These are phyloP conservation scores for Glonium stellatum DNA, from an alignment of 495 filamentous ascomycete genomes.

Conservation along the genomic window DNA sequence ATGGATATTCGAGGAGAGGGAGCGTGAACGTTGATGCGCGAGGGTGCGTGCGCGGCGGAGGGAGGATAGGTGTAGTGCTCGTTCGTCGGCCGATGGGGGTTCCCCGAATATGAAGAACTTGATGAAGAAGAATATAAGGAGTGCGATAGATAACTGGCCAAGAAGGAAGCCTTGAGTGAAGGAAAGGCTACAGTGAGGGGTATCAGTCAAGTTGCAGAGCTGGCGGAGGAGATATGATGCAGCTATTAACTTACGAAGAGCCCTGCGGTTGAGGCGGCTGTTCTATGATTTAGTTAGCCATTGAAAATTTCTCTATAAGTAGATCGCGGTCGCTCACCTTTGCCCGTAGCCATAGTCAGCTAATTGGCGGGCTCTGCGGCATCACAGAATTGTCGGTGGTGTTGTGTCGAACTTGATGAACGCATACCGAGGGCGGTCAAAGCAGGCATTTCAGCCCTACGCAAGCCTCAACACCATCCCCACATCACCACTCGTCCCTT, in stretches of 20 bases:
- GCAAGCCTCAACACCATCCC: constrained; percentile 5
- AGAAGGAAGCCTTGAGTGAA: constrained; percentile 91
- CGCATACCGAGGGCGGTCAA: too few relatives aligned
- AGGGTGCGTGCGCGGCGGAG: constrained; percentile 58
- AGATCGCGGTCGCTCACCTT: not conserved
- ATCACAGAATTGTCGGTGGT: not conserved
- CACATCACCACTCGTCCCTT: not conserved
- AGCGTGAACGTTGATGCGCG: constrained; percentile 48
- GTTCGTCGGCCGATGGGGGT: constrained; percentile 70
- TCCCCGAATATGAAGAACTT: constrained; percentile 99
- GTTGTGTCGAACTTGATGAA: not conserved
- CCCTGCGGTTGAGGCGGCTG: constrained; percentile 14
- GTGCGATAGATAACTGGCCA: constrained; percentile 83
- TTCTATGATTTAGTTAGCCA: not conserved
- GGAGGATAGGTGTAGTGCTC: constrained; percentile 58
- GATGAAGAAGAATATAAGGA: constrained; percentile 89
- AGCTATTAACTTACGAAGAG: constrained; percentile 19
- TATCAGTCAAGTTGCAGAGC: constrained; percentile 8
- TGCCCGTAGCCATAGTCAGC: not conserved
- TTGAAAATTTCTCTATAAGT: not conserved
- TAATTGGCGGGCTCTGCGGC: not conserved
- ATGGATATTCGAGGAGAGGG: constrained; percentile 36
- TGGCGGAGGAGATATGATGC: not conserved
- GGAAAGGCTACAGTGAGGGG: constrained; percentile 52
- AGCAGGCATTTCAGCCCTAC: not conserved